Percentiles rank a stretch among this genome's conserved stretches.
These are phyloP conservation scores for Fraxinus paxiana DNA, from an alignment of 305 asterid genomes.

Conservation along the genomic window DNA sequence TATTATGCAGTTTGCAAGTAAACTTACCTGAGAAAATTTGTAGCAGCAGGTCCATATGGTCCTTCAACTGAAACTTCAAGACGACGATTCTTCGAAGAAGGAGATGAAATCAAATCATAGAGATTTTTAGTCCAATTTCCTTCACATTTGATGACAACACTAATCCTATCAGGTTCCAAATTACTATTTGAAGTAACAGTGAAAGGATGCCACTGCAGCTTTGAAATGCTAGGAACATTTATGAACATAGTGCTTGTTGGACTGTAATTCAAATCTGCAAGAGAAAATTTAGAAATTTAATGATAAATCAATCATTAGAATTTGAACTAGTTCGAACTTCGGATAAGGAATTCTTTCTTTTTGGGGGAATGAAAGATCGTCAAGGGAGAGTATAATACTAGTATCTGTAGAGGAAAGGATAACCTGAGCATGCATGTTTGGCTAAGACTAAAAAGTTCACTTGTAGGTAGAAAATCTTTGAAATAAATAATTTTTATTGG, in stretches of 20 bases:
- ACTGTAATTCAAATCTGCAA: conserved; percentile 56
- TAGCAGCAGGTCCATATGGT: conserved; percentile 83
- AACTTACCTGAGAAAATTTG: conserved; percentile 62
- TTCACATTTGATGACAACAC: conserved; percentile 73
- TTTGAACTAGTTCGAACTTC: no score
- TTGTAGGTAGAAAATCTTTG: neutral
- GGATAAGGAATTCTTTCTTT: no score
- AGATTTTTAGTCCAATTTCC: conserved; percentile 84
- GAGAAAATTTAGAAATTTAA: neutral
- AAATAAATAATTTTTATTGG: no score
- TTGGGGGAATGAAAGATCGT: no score
- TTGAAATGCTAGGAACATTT: conserved; percentile 69
- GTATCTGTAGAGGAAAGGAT: neutral
- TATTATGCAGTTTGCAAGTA: no score
- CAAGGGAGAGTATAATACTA: neutral
- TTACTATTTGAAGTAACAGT: conserved; percentile 66
- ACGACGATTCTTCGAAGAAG: conserved; percentile 43
- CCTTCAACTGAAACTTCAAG: conserved; percentile 81
- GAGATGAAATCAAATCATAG: conserved; percentile 48
- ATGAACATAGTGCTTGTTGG: conserved; percentile 81
- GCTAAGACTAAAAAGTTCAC: neutral
- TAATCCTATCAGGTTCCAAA: conserved; percentile 64
- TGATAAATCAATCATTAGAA: neutral
- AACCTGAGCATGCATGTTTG: neutral
- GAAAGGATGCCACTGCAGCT: conserved; percentile 97